Evolutionary conservation across 441 rosid species (phyloP).

Genomic region (Mallotus japonicus): DNA sequence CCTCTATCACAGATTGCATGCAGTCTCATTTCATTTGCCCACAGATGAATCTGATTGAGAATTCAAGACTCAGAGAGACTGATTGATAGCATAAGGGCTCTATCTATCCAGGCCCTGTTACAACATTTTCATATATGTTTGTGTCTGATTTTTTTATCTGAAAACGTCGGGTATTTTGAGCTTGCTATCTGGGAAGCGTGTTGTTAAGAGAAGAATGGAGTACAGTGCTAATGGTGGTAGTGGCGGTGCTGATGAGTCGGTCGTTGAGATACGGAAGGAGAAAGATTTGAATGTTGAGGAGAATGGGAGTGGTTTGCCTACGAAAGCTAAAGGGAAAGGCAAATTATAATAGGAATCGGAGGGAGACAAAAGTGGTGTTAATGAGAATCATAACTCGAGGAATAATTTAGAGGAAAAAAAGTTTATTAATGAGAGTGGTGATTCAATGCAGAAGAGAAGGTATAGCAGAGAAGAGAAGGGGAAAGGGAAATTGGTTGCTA

Average conservation of each 20-base stretch:
- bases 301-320: not conserved
- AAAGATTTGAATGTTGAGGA: not conserved
- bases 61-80: no score
- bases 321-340: not conserved
- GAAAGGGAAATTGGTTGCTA: constrained; percentile 29
- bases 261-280: not conserved
- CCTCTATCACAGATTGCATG: no score
- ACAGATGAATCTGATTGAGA: no score
- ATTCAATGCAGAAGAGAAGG: constrained; percentile 2
- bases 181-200: constrained; percentile 56
- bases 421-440: not conserved
- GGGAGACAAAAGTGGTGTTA: constrained; percentile 6
- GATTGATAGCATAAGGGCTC: no score
- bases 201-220: constrained; percentile 33
- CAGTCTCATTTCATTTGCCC: no score
- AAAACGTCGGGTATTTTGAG: constrained; percentile 20
- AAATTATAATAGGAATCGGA: constrained; percentile 18
- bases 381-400: constrained; percentile 25
- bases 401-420: not conserved
- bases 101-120: no score
- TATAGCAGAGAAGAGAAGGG: constrained; percentile 31
- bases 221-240: not conserved
- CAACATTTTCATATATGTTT: no score
- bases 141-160: no score
- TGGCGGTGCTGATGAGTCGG: not conserved